These are phyloP conservation scores for Alternaria sp. DNA, from an alignment of 2,329 filamentous ascomycete genomes.

Conservation along the genomic window DNA sequence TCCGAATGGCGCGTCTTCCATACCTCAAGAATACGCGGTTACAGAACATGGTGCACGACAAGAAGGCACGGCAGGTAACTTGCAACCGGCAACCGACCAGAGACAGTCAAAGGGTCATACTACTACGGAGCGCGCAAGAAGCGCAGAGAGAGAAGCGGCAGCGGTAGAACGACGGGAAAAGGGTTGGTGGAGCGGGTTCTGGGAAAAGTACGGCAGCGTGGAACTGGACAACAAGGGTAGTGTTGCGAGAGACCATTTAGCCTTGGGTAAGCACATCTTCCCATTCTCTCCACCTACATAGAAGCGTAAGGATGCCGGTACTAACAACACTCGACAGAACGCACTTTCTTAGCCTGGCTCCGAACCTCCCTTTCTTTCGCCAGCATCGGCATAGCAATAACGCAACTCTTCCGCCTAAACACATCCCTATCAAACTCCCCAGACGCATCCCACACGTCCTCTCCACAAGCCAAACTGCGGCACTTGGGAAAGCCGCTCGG, in stretches of 20 bases:
- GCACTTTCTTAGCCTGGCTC: conserved; percentile 86
- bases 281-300: background rate
- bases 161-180: conserved; percentile 32
- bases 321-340: conserved; percentile 61
- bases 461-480: conserved; percentile 32
- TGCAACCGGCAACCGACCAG: conserved; percentile 5
- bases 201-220: conserved; percentile 70
- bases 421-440: conserved; percentile 59
- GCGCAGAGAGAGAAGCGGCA: conserved; percentile 35
- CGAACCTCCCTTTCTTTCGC: conserved; percentile 83
- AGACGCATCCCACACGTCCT: background rate
- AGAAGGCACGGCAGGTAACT: conserved; percentile 2
- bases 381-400: conserved; percentile 82
- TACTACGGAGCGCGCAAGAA: conserved; percentile 4
- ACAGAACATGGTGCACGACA: background rate
- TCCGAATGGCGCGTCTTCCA: background rate
- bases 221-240: conserved; percentile 88
- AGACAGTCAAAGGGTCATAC: background rate
- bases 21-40: background rate
- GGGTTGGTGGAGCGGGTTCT: conserved; percentile 63
- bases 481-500: conserved; percentile 58
- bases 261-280: conserved; percentile 65
- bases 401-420: conserved; percentile 85
- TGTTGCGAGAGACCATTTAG: conserved; percentile 82
- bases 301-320: background rate